phyloP scores from a whole-genome alignment of 176 grass and related monocot species.

The Rhynchospora breviuscula region DNA sequence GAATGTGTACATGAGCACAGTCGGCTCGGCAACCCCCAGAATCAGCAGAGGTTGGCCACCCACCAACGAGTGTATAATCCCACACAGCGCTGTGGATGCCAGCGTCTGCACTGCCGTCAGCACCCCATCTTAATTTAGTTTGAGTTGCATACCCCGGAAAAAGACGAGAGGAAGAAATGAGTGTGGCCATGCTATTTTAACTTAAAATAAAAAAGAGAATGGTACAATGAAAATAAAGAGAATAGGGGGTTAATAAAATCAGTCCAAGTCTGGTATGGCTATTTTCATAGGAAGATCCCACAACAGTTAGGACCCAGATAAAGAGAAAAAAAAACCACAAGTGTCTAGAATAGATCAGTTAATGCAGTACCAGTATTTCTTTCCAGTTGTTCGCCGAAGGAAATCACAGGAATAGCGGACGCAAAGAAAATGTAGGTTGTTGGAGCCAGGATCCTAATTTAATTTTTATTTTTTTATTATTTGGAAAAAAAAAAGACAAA shows the following conservation, averaged over 20 bases:
- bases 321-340: not conserved
- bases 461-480: not conserved
- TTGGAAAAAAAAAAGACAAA: not conserved
- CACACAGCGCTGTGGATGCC: slow-evolving; percentile 87
- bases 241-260: not conserved
- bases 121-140: slow-evolving; percentile 50
- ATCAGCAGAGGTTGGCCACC: slow-evolving; percentile 94
- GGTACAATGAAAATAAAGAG: not conserved
- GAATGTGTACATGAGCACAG: slow-evolving; percentile 99
- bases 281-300: slow-evolving; percentile 1
- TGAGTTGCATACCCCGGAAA: not conserved
- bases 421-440: slow-evolving; percentile 99
- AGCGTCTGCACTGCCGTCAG: slow-evolving; percentile 94
- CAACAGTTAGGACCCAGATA: not conserved
- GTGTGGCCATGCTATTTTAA: not conserved
- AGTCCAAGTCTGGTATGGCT: not conserved
- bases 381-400: slow-evolving; percentile 93
- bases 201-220: not conserved
- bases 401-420: slow-evolving; percentile 96
- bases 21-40: slow-evolving; percentile 91
- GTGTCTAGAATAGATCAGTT: not conserved
- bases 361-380: slow-evolving; percentile 64
- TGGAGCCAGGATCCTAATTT: slow-evolving; percentile 77
- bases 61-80: slow-evolving; percentile 88
- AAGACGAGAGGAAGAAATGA: not conserved